Evolutionary conservation across 2,329 filamentous ascomycete species (phyloP).

Genomic region (Teratosphaeria nubilosa): DNA sequence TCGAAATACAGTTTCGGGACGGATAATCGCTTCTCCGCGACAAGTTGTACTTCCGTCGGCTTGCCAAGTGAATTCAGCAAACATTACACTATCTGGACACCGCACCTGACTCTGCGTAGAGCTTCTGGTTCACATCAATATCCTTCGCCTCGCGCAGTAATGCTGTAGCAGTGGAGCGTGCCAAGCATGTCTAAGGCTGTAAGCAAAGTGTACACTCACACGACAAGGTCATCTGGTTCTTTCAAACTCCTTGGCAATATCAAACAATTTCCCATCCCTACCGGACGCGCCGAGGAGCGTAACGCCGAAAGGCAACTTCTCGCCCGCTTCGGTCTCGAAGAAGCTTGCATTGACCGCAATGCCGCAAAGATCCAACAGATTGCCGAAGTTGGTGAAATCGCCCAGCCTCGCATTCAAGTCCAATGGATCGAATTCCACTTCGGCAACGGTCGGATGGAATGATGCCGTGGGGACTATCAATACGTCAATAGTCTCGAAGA

Average conservation of each 20-base stretch:
- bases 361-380: slow-evolving; percentile 49
- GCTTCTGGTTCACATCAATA: too few relatives aligned
- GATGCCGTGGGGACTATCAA: slow-evolving; percentile 46
- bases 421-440: slow-evolving; percentile 44
- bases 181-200: too few relatives aligned
- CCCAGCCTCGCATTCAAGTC: slow-evolving; percentile 45
- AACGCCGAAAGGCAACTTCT: slow-evolving; percentile 31
- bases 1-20: neutral
- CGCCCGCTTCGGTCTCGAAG: slow-evolving; percentile 19
- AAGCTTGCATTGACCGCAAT: slow-evolving; percentile 43
- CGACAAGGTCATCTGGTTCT: slow-evolving; percentile 5
- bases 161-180: too few relatives aligned
- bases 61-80: too few relatives aligned
- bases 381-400: slow-evolving; percentile 51
- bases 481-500: slow-evolving; percentile 36
- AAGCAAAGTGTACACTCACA: too few relatives aligned
- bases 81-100: too few relatives aligned
- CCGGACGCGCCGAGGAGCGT: slow-evolving; percentile 30
- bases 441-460: slow-evolving; percentile 39
- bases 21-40: neutral
- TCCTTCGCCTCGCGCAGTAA: too few relatives aligned
- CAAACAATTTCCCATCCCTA: slow-evolving; percentile 30
- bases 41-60: neutral
- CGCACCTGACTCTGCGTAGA: too few relatives aligned
- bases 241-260: slow-evolving; percentile 28